A percentile compares a stretch with the other conserved stretches of the same genome.
Conservation (phyloP, 2,329 filamentous ascomycete species). For the Aspergillus unguis region DNA sequence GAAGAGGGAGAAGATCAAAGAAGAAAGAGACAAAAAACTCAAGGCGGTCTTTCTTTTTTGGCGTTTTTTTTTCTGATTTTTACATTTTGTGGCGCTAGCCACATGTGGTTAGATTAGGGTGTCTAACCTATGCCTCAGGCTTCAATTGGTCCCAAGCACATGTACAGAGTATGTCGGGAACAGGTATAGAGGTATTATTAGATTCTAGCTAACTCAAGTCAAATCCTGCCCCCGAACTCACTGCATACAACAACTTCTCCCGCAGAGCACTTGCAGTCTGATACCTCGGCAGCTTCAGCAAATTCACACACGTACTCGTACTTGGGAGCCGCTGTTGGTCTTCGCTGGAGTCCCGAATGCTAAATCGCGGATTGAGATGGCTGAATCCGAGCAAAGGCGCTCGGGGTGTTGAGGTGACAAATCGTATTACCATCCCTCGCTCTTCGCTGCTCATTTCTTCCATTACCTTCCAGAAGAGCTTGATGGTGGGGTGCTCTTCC, state of each 20-base stretch:
- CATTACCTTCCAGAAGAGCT: slow-evolving; percentile 91
- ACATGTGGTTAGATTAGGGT: too few relatives aligned
- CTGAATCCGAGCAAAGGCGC: slow-evolving; percentile 87
- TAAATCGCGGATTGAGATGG: slow-evolving; percentile 80
- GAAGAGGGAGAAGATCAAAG: slow-evolving; percentile 21
- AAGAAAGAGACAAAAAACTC: slow-evolving; percentile 23
- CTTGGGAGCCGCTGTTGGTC: slow-evolving; percentile 80
- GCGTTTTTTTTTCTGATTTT: slow-evolving; percentile 15
- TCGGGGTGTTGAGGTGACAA: slow-evolving; percentile 88
- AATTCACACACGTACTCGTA: slow-evolving; percentile 92
- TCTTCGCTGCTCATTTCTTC: slow-evolving; percentile 70
- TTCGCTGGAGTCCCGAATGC: slow-evolving; percentile 76
- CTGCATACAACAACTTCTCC: slow-evolving; percentile 82
- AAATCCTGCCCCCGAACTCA: slow-evolving; percentile 88
- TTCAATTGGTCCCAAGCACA: too few relatives aligned
- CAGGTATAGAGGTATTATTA: too few relatives aligned
- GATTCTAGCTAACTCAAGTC: slow-evolving; percentile 55
- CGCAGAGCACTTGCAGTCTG: slow-evolving; percentile 61
- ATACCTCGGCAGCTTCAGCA: slow-evolving; percentile 89
- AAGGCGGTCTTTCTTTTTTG: slow-evolving; percentile 3
- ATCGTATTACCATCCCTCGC: slow-evolving; percentile 83
- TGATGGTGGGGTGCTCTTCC: slow-evolving; percentile 77
- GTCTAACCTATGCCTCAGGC: too few relatives aligned
- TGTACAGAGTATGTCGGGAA: too few relatives aligned
- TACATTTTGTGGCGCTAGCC: background rate